Evolutionary conservation across 768 basidiomycete species (phyloP), one percentile per base, ranked within the genome.

Genomic region (Amanita subjunquillea): DNA sequence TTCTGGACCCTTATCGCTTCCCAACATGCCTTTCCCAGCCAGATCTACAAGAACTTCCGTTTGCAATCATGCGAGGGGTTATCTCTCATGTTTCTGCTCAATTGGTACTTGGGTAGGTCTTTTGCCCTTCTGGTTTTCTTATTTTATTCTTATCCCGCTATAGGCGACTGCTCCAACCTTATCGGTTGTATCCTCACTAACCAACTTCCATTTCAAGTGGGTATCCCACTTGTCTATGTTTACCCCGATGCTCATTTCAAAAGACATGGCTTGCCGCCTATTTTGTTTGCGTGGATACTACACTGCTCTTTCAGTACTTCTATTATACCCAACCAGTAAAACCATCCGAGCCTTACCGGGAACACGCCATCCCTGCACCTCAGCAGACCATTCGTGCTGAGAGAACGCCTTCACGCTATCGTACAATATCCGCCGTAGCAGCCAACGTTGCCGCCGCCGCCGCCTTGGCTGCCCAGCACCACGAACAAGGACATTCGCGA

Each of bases 121-220:
- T 34, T 45, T 55, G 13, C 53, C 54, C 47, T 46, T 55, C 27
- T 10, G 15, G 51, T 57, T 29, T 48, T 38, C 13, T 6, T 27
- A 40, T 37, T 43, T 6, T 51, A 53, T 39, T 30, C 30, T 37
- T 50, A 49, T 10, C 22, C 44, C 44, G 43, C 34, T 48, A 9
- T 64, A 88, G 95, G 95, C 46, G 96, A 99, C 69, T 71, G 87
- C 22, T 92, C 93, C 17, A 98, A 98, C 67, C 76, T 98, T 29
- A 66, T 98, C 54, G 94, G 91, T 8, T 93, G 91, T 63, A 69
- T 97, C 54, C 72, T 99, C 51, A 98, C 96, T 2, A 78, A 86
- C 60, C 96, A 98, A 63, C 76, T 96, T 13, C 91, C 92, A 20
- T 98, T 99, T 66, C 95, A 98, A 70, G 92, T 91, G 65, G 59